Percentiles rank a stretch among this genome's conserved stretches.
phyloP scores from a whole-genome alignment of 805 yeast species.

The Yarrowia sp. region DNA sequence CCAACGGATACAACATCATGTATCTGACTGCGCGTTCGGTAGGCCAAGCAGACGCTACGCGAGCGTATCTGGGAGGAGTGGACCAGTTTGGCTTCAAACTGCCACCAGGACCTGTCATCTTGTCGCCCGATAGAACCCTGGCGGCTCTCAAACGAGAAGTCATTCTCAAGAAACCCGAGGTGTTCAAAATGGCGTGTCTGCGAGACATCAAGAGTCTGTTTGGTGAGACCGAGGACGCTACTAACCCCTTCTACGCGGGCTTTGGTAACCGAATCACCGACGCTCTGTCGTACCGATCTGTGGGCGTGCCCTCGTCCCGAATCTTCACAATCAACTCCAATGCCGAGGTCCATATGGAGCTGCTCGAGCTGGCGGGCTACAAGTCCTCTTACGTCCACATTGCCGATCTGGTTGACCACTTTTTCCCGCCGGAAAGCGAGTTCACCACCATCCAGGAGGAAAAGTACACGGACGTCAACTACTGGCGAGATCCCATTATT shows the following conservation, averaged over 20 bases:
- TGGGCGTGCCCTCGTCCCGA: constrained; percentile 90
- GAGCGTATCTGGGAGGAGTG: constrained; percentile 80
- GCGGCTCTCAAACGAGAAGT: constrained; percentile 94
- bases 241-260: constrained; percentile 88
- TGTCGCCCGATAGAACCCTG: constrained; percentile 95
- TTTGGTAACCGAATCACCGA: constrained; percentile 97
- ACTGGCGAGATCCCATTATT: constrained; percentile 85
- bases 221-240: constrained; percentile 49
- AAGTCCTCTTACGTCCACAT: constrained; percentile 86
- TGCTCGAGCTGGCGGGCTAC: constrained; percentile 91
- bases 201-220: constrained; percentile 75
- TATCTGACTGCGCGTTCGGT: constrained; percentile 94
- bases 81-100: constrained; percentile 75
- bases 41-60: constrained; percentile 91
- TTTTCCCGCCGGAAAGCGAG: constrained; percentile 81
- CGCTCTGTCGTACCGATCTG: constrained; percentile 91
- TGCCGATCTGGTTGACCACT: constrained; percentile 94
- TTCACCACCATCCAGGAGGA: constrained; percentile 56
- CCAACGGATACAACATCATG: constrained; percentile 91
- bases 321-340: constrained; percentile 95
- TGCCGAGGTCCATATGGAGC: constrained; percentile 97
- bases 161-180: constrained; percentile 92
- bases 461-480: constrained; percentile 83
- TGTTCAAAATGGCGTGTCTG: constrained; percentile 97
- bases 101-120: constrained; percentile 91